phyloP scores from a whole-genome alignment of 2,329 filamentous ascomycete species.

The Diaporthe australafricana region DNA sequence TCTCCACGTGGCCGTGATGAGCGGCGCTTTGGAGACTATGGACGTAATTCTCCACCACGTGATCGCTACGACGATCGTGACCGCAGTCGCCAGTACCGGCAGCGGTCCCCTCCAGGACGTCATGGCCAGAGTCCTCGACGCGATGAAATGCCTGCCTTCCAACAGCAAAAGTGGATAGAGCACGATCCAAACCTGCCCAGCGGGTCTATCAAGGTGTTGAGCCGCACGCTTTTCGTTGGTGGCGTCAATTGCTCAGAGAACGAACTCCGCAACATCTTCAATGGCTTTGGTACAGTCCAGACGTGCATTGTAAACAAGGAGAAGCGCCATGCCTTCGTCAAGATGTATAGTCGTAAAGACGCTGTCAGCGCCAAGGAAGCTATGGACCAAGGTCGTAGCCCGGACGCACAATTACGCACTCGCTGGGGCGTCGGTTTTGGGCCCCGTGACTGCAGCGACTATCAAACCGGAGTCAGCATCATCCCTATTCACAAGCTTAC shows the following conservation, averaged over 20 bases:
- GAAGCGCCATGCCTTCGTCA: constrained; percentile 98
- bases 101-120: constrained; percentile 83
- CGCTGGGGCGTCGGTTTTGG: constrained; percentile 98
- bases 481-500: constrained; percentile 94
- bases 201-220: constrained; percentile 90
- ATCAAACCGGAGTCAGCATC: constrained; percentile 88
- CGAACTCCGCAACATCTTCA: constrained; percentile 85
- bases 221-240: constrained; percentile 95
- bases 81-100: constrained; percentile 76
- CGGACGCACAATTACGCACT: constrained; percentile 83
- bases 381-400: constrained; percentile 83
- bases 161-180: constrained; percentile 77
- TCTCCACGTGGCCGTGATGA: constrained; percentile 75
- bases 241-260: constrained; percentile 89
- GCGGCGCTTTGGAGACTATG: constrained; percentile 79
- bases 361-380: constrained; percentile 85
- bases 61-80: constrained; percentile 68
- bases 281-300: constrained; percentile 86
- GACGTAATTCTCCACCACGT: constrained; percentile 72
- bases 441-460: constrained; percentile 96
- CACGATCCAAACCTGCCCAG: constrained; percentile 80
- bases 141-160: constrained; percentile 51
- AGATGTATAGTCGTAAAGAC: constrained; percentile 93
- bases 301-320: constrained; percentile 99
- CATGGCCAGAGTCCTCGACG: constrained; percentile 69